phyloP scores from a whole-genome alignment of 306 rosid species.

The Cicer judaicum region DNA sequence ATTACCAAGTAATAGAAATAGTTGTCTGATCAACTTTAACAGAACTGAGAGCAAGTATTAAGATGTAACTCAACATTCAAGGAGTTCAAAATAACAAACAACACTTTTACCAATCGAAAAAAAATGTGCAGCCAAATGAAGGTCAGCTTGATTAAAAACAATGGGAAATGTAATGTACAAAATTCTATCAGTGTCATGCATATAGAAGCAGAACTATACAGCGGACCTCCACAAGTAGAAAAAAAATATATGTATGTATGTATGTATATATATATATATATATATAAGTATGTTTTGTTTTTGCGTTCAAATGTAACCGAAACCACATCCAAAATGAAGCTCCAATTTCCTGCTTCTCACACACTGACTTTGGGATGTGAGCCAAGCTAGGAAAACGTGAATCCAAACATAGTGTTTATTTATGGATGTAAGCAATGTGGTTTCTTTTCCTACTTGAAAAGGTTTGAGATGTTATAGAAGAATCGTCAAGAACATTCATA shows the following conservation, averaged over 20 bases:
- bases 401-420: too few relatives aligned
- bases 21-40: constrained; percentile 25
- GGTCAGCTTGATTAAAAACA: constrained; percentile 19
- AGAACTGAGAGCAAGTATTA: not conserved
- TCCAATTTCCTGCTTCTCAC: too few relatives aligned
- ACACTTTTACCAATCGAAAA: constrained; percentile 1
- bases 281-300: too few relatives aligned
- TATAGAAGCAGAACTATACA: constrained; percentile 17
- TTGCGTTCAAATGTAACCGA: too few relatives aligned
- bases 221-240: constrained; percentile 5
- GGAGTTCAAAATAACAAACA: constrained; percentile 26
- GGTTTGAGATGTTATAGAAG: constrained; percentile 7
- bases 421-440: not conserved
- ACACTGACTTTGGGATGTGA: too few relatives aligned
- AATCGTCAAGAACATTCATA: not conserved
- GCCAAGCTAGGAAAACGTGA: too few relatives aligned
- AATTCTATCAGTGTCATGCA: constrained; percentile 10
- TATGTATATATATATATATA: too few relatives aligned
- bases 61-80: constrained; percentile 27
- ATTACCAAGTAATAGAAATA: constrained; percentile 22
- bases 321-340: too few relatives aligned
- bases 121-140: constrained; percentile 22
- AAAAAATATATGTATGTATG: not conserved
- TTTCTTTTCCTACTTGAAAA: constrained; percentile 18
- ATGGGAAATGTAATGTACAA: not conserved